phyloP scores from a whole-genome alignment of 805 yeast species.

The Wilhelminamyces savonicus region DNA sequence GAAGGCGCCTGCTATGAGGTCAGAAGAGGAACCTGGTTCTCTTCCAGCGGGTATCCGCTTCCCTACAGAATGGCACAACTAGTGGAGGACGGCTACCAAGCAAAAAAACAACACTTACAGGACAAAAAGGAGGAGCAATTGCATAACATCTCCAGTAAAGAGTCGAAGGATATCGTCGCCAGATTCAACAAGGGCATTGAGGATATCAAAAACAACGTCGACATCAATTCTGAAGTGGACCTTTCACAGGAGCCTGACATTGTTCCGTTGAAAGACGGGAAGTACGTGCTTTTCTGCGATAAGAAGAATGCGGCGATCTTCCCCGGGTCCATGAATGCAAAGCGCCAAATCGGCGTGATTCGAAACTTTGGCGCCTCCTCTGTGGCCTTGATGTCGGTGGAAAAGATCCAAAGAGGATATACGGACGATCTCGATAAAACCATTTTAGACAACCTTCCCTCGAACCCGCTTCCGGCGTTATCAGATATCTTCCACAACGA shows the following conservation, averaged over 20 bases:
- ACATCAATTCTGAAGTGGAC: constrained; percentile 3
- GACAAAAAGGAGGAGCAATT: constrained; percentile 1
- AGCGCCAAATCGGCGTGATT: constrained; percentile 30
- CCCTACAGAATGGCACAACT: constrained; percentile 42
- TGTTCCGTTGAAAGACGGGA: constrained; percentile 25
- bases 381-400: constrained; percentile 40
- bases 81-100: constrained; percentile 51
- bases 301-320: constrained; percentile 41
- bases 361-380: constrained; percentile 28
- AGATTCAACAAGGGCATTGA: constrained; percentile 11
- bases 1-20: constrained; percentile 80
- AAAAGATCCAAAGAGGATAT: constrained; percentile 46
- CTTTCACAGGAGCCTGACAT: constrained; percentile 22
- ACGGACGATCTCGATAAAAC: constrained; percentile 24
- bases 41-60: constrained; percentile 51
- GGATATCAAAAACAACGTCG: constrained; percentile 6
- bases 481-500: constrained; percentile 27
- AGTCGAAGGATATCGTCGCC: constrained; percentile 10
- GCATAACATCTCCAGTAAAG: constrained; percentile 1
- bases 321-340: constrained; percentile 36
- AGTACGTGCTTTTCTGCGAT: constrained; percentile 34
- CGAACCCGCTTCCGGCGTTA: constrained; percentile 26
- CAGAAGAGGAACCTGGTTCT: constrained; percentile 82
- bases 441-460: constrained; percentile 24
- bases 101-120: constrained; percentile 23